Conservation (phyloP, 805 yeast genomes). For the Pichia cephalocereana region DNA sequence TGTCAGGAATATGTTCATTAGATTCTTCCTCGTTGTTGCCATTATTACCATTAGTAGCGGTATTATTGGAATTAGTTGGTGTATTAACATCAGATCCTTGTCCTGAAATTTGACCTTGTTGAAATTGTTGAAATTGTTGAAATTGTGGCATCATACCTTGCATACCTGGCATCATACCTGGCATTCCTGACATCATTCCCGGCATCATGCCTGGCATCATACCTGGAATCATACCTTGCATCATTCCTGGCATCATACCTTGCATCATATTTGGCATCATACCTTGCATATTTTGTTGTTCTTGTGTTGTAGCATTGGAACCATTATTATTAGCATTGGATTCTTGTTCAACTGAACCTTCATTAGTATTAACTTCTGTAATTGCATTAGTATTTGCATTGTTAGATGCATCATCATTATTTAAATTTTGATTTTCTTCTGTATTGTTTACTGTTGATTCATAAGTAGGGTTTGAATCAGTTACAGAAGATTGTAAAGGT, state of each 20-base stretch:
- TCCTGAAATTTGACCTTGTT: not conserved
- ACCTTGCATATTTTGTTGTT: not conserved
- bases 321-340: not conserved
- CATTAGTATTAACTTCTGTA: not conserved
- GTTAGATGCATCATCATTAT: not conserved
- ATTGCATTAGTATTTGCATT: not conserved
- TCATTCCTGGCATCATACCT: not conserved
- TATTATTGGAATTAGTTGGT: not conserved
- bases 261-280: not conserved
- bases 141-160: constrained; percentile 10
- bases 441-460: not conserved
- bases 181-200: not conserved
- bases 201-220: constrained; percentile 6
- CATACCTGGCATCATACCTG: constrained; percentile 2
- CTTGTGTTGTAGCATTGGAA: not conserved
- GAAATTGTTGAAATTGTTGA: constrained; percentile 5
- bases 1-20: constrained; percentile 8
- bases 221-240: constrained; percentile 5
- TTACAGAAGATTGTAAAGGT: not conserved
- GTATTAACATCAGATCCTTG: not conserved
- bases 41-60: not conserved
- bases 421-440: not conserved
- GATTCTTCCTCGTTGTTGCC: not conserved
- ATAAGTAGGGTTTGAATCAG: not conserved
- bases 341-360: not conserved